Evolutionary conservation across 768 basidiomycete species (phyloP).

Genomic region (Favolaschia claudopus): DNA sequence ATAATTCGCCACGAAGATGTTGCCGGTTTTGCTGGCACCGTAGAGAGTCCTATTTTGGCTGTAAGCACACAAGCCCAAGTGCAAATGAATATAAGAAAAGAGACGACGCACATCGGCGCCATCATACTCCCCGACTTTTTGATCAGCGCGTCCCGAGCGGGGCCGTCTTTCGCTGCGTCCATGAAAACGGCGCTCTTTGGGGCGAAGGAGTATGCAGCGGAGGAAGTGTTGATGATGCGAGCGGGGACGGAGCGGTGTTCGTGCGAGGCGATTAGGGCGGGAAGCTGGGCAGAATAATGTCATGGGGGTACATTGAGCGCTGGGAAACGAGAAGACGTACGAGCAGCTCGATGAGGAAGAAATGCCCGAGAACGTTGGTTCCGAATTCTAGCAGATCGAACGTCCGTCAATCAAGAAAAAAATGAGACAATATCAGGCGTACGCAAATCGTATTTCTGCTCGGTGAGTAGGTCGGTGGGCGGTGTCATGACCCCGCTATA

Average conservation of each 20-base stretch:
- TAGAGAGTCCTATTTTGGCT: slow-evolving; percentile 18
- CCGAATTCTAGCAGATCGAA: slow-evolving; percentile 37
- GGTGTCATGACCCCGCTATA: slow-evolving; percentile 48
- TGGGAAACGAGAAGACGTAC: slow-evolving; percentile 12
- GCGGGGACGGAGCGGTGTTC: slow-evolving; percentile 6
- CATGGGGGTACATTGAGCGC: not conserved
- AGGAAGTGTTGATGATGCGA: slow-evolving; percentile 16
- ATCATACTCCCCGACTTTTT: slow-evolving; percentile 15
- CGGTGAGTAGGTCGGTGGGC: slow-evolving; percentile 38
- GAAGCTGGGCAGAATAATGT: slow-evolving; percentile 11
- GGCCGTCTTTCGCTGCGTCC: slow-evolving; percentile 8
- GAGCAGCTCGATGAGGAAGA: slow-evolving; percentile 34
- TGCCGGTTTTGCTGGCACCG: slow-evolving; percentile 19
- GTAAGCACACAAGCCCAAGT: too few species aligned
- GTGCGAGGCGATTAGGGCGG: slow-evolving; percentile 14
- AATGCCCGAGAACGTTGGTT: too few species aligned
- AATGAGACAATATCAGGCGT: too few species aligned
- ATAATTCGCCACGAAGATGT: slow-evolving; percentile 6
- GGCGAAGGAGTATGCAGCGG: not conserved
- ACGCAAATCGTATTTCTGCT: slow-evolving; percentile 46
- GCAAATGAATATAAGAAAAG: not conserved
- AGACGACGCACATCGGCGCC: slow-evolving; percentile 5
- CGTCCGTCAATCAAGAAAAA: not conserved
- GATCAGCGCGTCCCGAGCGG: slow-evolving; percentile 1
- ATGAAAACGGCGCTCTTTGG: not conserved